Conservation (phyloP, 495 filamentous ascomycete genomes). For the Penicillium bialowiezense region DNA sequence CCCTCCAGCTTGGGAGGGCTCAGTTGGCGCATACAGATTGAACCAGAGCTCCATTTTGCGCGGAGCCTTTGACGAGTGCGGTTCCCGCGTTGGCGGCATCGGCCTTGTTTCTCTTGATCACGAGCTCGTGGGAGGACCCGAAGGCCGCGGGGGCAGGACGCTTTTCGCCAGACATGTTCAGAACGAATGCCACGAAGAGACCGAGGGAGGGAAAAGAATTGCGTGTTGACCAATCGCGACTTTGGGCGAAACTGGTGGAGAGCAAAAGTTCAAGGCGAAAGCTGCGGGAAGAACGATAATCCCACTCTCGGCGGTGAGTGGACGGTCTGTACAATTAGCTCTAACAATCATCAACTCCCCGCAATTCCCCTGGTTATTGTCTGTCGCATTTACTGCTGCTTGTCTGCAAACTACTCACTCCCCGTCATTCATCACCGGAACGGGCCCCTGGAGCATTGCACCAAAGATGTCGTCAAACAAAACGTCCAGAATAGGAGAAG, state of each 20-base stretch:
- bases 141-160: conserved; percentile 79
- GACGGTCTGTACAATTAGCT: conserved; percentile 14
- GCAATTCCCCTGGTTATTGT: conserved; percentile 18
- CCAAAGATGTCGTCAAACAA: conserved; percentile 67
- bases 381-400: conserved; percentile 11
- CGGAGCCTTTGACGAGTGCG: conserved; percentile 62
- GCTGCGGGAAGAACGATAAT: conserved; percentile 33
- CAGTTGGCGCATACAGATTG: conserved; percentile 65
- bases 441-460: background rate
- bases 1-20: background rate
- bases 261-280: conserved; percentile 22
- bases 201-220: background rate
- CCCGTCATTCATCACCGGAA: background rate
- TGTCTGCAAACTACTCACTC: background rate
- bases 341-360: conserved; percentile 22
- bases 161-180: conserved; percentile 82
- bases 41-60: conserved; percentile 70
- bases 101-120: conserved; percentile 85
- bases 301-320: conserved; percentile 19
- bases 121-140: conserved; percentile 67
- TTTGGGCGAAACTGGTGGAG: conserved; percentile 6
- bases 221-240: conserved; percentile 3
- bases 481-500: conserved; percentile 91
- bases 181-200: background rate
- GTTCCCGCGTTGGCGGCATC: conserved; percentile 60